Percentiles rank a stretch among this genome's conserved stretches.
These are phyloP conservation scores for Cytospora mali DNA, from an alignment of 2,329 filamentous ascomycete genomes.

Conservation along the genomic window DNA sequence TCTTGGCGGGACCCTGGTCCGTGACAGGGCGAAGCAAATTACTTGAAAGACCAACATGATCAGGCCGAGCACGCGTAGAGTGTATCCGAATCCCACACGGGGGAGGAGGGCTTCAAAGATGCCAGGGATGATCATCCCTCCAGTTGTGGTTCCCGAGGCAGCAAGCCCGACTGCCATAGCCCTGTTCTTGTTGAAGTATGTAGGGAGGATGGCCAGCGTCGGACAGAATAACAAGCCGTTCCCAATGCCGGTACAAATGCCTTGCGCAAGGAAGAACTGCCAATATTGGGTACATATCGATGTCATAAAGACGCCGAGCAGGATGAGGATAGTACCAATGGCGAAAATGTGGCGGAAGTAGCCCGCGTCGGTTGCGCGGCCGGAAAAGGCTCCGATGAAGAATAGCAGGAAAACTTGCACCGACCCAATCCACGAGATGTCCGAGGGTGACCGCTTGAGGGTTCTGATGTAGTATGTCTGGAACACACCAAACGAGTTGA, in stretches of 20 bases:
- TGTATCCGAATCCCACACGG: slow-evolving; percentile 59
- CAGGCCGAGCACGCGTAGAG: slow-evolving; percentile 61
- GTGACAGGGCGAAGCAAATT: slow-evolving; percentile 43
- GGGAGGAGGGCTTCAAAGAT: slow-evolving; percentile 59
- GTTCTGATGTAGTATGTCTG: slow-evolving; percentile 52
- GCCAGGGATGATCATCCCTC: slow-evolving; percentile 60
- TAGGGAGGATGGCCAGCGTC: slow-evolving; percentile 64
- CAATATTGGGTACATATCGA: slow-evolving; percentile 51
- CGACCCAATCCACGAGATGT: slow-evolving; percentile 57
- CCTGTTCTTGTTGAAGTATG: slow-evolving; percentile 63
- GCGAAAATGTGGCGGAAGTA: slow-evolving; percentile 50
- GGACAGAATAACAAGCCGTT: slow-evolving; percentile 67
- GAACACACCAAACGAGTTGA: slow-evolving; percentile 58
- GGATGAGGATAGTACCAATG: slow-evolving; percentile 45
- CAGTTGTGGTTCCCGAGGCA: slow-evolving; percentile 61
- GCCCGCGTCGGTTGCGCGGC: slow-evolving; percentile 56
- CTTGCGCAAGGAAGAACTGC: slow-evolving; percentile 60
- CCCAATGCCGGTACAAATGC: slow-evolving; percentile 57
- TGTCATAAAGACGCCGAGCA: slow-evolving; percentile 51
- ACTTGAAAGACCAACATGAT: slow-evolving; percentile 55
- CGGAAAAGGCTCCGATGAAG: slow-evolving; percentile 55
- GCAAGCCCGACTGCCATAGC: slow-evolving; percentile 64
- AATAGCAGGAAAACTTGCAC: slow-evolving; percentile 57
- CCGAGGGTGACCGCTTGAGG: slow-evolving; percentile 45
- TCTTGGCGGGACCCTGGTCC: slow-evolving; percentile 50